Conservation (phyloP, 2,329 filamentous ascomycete species). For the Orbilia brochopaga region DNA sequence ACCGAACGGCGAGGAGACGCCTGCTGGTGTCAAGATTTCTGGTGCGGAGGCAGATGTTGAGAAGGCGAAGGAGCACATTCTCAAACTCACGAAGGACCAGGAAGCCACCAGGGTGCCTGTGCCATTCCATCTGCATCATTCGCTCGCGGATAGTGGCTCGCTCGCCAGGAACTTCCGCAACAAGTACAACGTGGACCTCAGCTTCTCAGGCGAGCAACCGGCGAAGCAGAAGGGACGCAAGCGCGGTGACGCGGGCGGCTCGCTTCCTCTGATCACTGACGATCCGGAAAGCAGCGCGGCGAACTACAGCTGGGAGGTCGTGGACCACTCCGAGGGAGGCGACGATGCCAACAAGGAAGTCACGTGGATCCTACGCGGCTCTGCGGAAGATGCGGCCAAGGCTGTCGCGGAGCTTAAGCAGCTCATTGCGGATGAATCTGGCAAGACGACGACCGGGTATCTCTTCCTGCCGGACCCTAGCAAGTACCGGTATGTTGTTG, state of each 20-base stretch:
- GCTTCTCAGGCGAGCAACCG: conserved; percentile 83
- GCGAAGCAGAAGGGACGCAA: conserved; percentile 64
- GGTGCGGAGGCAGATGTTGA: conserved; percentile 80
- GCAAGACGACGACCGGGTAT: conserved; percentile 78
- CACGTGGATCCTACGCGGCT: conserved; percentile 86
- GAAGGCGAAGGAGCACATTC: conserved; percentile 84
- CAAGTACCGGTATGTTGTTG: conserved; percentile 89
- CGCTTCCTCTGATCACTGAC: conserved; percentile 91
- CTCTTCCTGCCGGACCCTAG: conserved; percentile 86
- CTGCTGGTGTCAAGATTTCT: conserved; percentile 83
- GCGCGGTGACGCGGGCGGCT: conserved; percentile 66
- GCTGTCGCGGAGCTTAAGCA: conserved; percentile 76
- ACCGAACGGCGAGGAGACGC: conserved; percentile 63
- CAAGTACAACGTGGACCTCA: conserved; percentile 85
- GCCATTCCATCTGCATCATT: conserved; percentile 81
- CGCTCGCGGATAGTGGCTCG: conserved; percentile 83
- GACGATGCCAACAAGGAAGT: conserved; percentile 64
- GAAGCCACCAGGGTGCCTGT: conserved; percentile 87
- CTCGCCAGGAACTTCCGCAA: conserved; percentile 90
- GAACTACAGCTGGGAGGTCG: conserved; percentile 81
- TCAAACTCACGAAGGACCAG: conserved; percentile 78
- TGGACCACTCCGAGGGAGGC: conserved; percentile 66
- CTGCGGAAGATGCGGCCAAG: conserved; percentile 77
- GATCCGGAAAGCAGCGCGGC: conserved; percentile 65
- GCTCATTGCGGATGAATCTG: conserved; percentile 73